Base-by-base conservation (phyloP, 202 grass and related monocot genomes). In the Carex arenaria region DNA sequence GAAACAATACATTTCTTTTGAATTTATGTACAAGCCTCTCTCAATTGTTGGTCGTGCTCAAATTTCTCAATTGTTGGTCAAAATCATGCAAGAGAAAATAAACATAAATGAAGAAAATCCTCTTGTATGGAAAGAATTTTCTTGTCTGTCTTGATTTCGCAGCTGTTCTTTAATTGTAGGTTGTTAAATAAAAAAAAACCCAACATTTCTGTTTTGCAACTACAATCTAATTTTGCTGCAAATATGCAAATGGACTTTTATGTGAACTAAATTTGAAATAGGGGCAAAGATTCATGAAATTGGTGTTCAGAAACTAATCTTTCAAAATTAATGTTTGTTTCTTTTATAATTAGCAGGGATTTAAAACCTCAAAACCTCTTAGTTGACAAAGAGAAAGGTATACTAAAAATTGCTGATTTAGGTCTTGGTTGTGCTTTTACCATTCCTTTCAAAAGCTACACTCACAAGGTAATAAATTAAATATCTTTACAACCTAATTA, bases 311-410 rank as follows among this genome's bases (percentile, higher is more conserved):
- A 40, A 9, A 71, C 8, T 49, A n/a, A 57, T 61, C 14, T 43
- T 20, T 19, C 4, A 19, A 82, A 28, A 34, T 28, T 14, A 43
- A 28, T 55, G 7, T 38, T 38, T 38, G 5, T 86, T 49, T 80
- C 30, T 15, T 60, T 70, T 18, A 15, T 72, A 61, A 66, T n/a
- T 9, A 13, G 68, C 81, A 94, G 92, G 84, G 92, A 94, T 86
- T 88, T 94, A 67, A 97, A 94, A 62, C 95, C 92, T n/a, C 95
- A 97, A 82, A 97, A 97, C 77, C 89, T 97, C 5, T 60, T 97
- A 82, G 89, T 94, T 40, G 92, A 97, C 84, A 97, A 93, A 84
- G 90, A 97, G 47, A 97, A 91, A 79, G 92, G 92, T 38, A 91
- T 97, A 72, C 42, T 97, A 67, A 97, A 97, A 82, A 97, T 97